phyloP scores from a whole-genome alignment of 2,329 filamentous ascomycete species.

The Fusarium ramigenum region DNA sequence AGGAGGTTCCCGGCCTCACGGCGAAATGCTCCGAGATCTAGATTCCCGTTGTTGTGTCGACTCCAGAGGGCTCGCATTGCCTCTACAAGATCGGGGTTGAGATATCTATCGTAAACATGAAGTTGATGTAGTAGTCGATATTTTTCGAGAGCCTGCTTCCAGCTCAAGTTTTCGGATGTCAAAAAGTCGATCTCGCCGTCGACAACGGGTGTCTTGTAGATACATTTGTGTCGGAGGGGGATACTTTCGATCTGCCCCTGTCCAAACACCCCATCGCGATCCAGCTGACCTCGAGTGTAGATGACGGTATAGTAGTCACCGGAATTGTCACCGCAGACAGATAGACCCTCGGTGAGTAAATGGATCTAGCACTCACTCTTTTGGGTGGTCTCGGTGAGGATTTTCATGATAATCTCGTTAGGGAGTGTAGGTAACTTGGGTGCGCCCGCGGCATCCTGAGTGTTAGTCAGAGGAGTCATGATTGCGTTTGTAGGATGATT shows the following conservation, averaged over 20 bases:
- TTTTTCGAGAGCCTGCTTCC: neutral
- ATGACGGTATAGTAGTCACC: constrained; percentile 4
- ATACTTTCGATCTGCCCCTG: constrained; percentile 1
- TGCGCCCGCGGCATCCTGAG: neutral
- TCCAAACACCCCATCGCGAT: neutral
- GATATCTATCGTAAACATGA: constrained; percentile 7
- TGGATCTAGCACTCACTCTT: neutral
- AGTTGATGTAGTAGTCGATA: neutral
- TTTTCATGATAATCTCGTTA: constrained; percentile 1
- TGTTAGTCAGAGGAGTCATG: neutral
- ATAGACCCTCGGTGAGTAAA: neutral
- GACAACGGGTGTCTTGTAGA: neutral
- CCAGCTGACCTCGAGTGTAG: constrained; percentile 8
- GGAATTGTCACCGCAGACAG: neutral
- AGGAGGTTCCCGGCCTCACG: neutral
- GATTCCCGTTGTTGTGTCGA: neutral
- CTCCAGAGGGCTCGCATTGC: neutral
- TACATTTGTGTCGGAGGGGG: constrained; percentile 7
- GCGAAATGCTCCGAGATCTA: neutral
- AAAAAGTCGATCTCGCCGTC: neutral
- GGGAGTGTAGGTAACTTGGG: neutral
- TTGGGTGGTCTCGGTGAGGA: neutral
- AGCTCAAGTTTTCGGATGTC: neutral
- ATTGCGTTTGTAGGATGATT: neutral
- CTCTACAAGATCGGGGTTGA: neutral